These are phyloP conservation scores for Lotus japonicus DNA, from an alignment of 306 rosid genomes.

Conservation along the genomic window DNA sequence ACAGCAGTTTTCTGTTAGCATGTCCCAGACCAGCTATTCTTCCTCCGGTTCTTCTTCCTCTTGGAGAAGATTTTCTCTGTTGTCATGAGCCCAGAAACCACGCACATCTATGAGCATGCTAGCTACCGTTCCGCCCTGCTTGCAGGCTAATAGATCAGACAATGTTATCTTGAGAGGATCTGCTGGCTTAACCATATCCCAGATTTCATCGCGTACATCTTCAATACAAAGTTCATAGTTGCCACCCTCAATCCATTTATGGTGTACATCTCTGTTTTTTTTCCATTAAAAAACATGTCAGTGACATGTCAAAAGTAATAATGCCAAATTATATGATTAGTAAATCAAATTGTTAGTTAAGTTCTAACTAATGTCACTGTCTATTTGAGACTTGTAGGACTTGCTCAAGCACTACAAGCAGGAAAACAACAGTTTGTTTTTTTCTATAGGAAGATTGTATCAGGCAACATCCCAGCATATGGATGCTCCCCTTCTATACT, in stretches of 20 bases:
- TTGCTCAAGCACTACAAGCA: slow-evolving; percentile 60
- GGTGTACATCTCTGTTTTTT: slow-evolving; percentile 87
- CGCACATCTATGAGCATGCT: slow-evolving; percentile 98
- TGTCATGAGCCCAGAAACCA: slow-evolving; percentile 99
- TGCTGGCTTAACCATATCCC: slow-evolving; percentile 97
- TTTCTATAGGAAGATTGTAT: slow-evolving; percentile 74
- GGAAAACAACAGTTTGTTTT: slow-evolving; percentile 66
- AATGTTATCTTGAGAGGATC: slow-evolving; percentile 71
- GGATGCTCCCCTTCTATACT: slow-evolving; percentile 90
- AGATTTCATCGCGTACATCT: slow-evolving; percentile 95
- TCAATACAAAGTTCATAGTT: slow-evolving; percentile 96
- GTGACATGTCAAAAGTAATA: background rate
- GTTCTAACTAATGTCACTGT: slow-evolving; percentile 40
- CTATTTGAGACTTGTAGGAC: slow-evolving; percentile 62
- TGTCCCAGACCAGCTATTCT: slow-evolving; percentile 36
- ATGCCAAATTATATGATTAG: background rate
- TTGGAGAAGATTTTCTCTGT: slow-evolving; percentile 97
- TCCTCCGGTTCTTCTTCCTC: slow-evolving; percentile 99
- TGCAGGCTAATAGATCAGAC: slow-evolving; percentile 78
- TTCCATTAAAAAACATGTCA: background rate
- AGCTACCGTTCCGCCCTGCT: slow-evolving; percentile 99
- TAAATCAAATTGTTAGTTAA: background rate
- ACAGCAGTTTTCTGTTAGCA: slow-evolving; percentile 31
- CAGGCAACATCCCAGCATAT: slow-evolving; percentile 63
- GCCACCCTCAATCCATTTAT: slow-evolving; percentile 98